phyloP scores from a whole-genome alignment of 106 monocot genomes.

The Phalaenopsis equestris region DNA sequence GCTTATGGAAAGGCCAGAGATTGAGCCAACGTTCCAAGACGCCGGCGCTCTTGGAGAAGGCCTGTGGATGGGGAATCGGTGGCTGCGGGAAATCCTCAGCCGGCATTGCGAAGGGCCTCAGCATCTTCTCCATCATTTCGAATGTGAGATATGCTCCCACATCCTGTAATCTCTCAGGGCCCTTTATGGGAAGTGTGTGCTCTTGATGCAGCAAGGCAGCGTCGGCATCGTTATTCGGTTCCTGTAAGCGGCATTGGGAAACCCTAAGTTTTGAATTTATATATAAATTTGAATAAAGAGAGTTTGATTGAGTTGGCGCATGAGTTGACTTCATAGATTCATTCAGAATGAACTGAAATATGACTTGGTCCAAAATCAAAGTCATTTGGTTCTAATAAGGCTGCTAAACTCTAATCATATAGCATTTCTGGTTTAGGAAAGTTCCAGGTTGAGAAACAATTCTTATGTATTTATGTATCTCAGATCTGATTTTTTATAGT shows the following conservation, averaged over 20 bases:
- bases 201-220: constrained; percentile 64
- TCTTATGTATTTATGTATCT: too few relatives aligned
- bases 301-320: too few relatives aligned
- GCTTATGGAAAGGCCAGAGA: constrained; percentile 82
- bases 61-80: constrained; percentile 49
- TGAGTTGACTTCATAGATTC: too few relatives aligned
- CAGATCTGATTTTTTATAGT: too few relatives aligned
- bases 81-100: constrained; percentile 91
- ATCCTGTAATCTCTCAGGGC: constrained; percentile 92
- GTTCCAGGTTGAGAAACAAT: not conserved
- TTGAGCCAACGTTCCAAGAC: constrained; percentile 70
- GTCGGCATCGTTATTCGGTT: constrained; percentile 43
- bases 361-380: too few relatives aligned
- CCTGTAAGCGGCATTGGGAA: not conserved
- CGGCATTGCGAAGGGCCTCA: constrained; percentile 91
- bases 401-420: not conserved
- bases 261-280: too few relatives aligned
- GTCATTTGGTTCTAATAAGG: not conserved
- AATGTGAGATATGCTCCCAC: constrained; percentile 59
- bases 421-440: not conserved
- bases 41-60: constrained; percentile 50
- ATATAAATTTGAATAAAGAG: too few relatives aligned
- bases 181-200: constrained; percentile 91
- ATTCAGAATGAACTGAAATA: too few relatives aligned
- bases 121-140: constrained; percentile 84